phyloP scores from a whole-genome alignment of 176 grass and related monocot genomes.

The Rhynchospora breviuscula region DNA sequence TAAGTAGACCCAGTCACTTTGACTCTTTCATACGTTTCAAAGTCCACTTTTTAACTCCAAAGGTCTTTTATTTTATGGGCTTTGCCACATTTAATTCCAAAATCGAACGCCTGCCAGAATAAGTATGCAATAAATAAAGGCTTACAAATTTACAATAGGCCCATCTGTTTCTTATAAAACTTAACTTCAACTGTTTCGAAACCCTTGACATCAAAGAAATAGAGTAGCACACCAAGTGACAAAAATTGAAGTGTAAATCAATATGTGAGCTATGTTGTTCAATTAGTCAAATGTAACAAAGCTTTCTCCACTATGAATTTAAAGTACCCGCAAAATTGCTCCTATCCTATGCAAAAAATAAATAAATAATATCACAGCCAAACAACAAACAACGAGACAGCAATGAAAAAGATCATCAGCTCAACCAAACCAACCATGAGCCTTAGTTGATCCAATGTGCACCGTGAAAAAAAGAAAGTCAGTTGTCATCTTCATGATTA shows the following conservation, averaged over 20 bases:
- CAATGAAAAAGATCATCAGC: neutral
- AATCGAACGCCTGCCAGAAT: neutral
- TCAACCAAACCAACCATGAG: neutral
- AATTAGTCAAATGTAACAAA: neutral
- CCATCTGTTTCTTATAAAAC: neutral
- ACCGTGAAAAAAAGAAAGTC: neutral
- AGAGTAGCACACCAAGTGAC: neutral
- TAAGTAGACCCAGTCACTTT: neutral
- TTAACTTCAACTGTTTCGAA: neutral
- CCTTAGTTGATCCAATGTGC: no score
- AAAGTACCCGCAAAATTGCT: neutral
- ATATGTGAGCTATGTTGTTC: neutral
- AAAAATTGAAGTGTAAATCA: neutral
- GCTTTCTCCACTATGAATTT: neutral
- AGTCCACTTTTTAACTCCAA: neutral
- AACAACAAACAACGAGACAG: neutral
- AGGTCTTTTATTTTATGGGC: neutral
- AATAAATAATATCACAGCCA: neutral
- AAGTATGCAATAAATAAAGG: neutral
- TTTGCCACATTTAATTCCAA: neutral
- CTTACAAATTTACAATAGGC: neutral
- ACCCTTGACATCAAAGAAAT: neutral
- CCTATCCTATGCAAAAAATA: neutral
- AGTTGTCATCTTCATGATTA: conserved; percentile 12
- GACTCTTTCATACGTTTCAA: neutral